Base-by-base conservation (phyloP, 352 stramenopile genomes). In the Lagenidium sp. region DNA sequence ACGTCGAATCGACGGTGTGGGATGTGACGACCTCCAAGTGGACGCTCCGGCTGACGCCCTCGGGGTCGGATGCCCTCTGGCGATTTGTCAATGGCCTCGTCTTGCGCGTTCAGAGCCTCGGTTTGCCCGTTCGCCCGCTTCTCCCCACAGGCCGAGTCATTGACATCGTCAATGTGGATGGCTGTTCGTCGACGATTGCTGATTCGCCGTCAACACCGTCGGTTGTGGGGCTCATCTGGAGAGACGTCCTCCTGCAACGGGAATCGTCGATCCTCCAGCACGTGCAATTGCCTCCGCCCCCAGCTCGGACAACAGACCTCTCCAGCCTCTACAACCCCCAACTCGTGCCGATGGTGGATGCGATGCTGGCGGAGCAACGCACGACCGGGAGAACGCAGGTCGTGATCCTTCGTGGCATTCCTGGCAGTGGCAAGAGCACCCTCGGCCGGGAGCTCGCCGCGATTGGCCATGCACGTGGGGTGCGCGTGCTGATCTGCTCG, bases 361-460 rank as follows among this genome's bases (percentile, higher is more conserved):
- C 53, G 4, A 63, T 82, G 46, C 16, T 88, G 15, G 29, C 36
- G 20, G 36, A 60, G 7, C 63, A 58, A 19, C 16, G 24, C 12
- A 35, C 36, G 25, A 38, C 46, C 0, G 45, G 44, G 15, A 47
- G 39, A n/a, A 47, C 59, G 3, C 44, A 72, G 6, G 72, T 85
- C 6, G 56, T 86, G 34, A 74, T 89, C 28, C 44, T 89, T 29
- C 59, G 77, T 37, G 77, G 77, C 10, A 81, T 89, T 26, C 77
- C 77, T 2, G 77, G 77, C 0, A 86, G 74, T 45, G 77, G 77
- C 12, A 89, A 89, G 47, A 87, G 71, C 48, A 69, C 71, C 2
- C 40, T 87, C 12, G 47, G 57, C 6, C 53, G 50, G 2, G 70
- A 81, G 21, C 57, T 85, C 8, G 38, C 55, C 4, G 30, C 41